phyloP scores from a whole-genome alignment of 345 rosid genomes.

The Bruguiera parviflora region DNA sequence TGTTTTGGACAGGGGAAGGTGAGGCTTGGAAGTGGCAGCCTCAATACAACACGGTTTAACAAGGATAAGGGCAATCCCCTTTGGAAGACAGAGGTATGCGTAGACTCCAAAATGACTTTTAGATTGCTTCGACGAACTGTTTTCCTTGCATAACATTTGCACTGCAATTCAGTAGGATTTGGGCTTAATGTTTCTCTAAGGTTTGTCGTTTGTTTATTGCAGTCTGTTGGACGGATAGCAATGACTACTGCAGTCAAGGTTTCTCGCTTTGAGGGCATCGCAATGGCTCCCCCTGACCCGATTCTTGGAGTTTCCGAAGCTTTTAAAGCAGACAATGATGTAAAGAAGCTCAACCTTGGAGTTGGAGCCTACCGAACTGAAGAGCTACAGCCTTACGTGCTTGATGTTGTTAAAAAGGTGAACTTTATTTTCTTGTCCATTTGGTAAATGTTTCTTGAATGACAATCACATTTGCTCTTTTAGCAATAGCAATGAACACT shows the following conservation, averaged over 20 bases:
- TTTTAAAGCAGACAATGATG: slow-evolving; percentile 73
- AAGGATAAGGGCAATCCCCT: slow-evolving; percentile 37
- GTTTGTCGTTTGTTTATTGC: slow-evolving; percentile 27
- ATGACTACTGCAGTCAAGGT: slow-evolving; percentile 62
- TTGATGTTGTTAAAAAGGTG: slow-evolving; percentile 93
- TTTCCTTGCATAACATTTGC: background rate
- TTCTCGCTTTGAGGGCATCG: slow-evolving; percentile 78
- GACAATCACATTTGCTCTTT: background rate
- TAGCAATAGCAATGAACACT: background rate
- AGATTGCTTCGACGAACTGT: background rate
- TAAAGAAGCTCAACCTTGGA: slow-evolving; percentile 94
- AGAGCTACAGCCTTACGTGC: slow-evolving; percentile 92
- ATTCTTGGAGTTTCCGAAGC: slow-evolving; percentile 98
- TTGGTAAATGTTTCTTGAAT: slow-evolving; percentile 11
- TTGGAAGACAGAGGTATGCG: slow-evolving; percentile 48
- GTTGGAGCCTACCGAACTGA: slow-evolving; percentile 97
- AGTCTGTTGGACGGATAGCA: slow-evolving; percentile 58
- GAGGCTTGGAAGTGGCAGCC: slow-evolving; percentile 49
- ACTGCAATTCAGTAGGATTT: background rate
- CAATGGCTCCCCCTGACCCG: slow-evolving; percentile 98
- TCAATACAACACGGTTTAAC: slow-evolving; percentile 18
- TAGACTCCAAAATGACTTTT: background rate
- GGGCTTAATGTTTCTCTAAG: background rate
- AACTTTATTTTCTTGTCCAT: slow-evolving; percentile 1
- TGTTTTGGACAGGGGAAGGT: slow-evolving; percentile 44